Evolutionary conservation across 768 basidiomycete species (phyloP).

Genomic region (Rhodotorula diobovata): DNA sequence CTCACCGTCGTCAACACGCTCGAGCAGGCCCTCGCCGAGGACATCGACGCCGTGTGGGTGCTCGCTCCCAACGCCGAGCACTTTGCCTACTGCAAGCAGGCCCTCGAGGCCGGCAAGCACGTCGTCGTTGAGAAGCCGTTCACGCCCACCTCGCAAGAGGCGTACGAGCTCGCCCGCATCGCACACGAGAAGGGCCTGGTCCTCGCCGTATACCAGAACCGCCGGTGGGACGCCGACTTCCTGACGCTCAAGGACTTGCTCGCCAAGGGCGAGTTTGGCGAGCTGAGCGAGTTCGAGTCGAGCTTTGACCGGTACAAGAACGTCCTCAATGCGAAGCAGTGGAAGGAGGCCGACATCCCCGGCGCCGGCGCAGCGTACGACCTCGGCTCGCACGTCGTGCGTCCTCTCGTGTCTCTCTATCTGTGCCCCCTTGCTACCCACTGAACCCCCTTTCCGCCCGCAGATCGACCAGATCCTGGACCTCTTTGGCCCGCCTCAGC

Average conservation of each 20-base stretch:
- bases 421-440: not conserved
- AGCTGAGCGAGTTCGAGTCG: slow-evolving; percentile 30
- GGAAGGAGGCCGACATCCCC: slow-evolving; percentile 69
- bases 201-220: slow-evolving; percentile 51
- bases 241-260: slow-evolving; percentile 62
- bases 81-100: slow-evolving; percentile 60
- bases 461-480: slow-evolving; percentile 66
- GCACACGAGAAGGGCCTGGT: slow-evolving; percentile 61
- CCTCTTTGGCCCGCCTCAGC: slow-evolving; percentile 69
- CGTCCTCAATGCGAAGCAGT: slow-evolving; percentile 50
- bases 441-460: no score
- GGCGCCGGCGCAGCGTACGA: slow-evolving; percentile 69
- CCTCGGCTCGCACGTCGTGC: slow-evolving; percentile 65
- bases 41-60: slow-evolving; percentile 60
- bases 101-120: slow-evolving; percentile 33
- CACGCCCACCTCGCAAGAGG: slow-evolving; percentile 59
- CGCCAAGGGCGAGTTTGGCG: slow-evolving; percentile 47
- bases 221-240: slow-evolving; percentile 75
- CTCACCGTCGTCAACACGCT: slow-evolving; percentile 59
- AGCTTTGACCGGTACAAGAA: slow-evolving; percentile 67
- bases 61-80: slow-evolving; percentile 72
- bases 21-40: slow-evolving; percentile 61
- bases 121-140: slow-evolving; percentile 79
- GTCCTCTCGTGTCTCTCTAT: not conserved
- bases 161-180: slow-evolving; percentile 58